A percentile compares a stretch with the other conserved stretches of the same genome.
Evolutionary conservation across 305 asterid species (phyloP).

Genomic region (Solanum aculeatissimum): DNA sequence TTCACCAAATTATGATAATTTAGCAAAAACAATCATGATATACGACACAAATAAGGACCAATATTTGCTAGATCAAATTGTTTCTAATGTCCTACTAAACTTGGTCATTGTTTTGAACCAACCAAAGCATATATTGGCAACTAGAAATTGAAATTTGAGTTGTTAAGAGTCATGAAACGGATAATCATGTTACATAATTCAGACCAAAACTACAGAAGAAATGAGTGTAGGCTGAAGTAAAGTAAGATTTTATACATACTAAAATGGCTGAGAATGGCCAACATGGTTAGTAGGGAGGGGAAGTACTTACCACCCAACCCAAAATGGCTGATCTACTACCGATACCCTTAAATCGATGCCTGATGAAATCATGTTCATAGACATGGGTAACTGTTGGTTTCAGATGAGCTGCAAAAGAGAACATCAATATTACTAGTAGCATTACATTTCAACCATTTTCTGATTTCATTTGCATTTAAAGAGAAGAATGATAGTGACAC

Average conservation of each 20-base stretch:
- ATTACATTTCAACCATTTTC: background rate
- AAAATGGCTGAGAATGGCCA: background rate
- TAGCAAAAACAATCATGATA: background rate
- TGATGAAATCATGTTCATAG: conserved; percentile 77
- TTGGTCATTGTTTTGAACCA: background rate
- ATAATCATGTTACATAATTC: background rate
- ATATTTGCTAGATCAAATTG: background rate
- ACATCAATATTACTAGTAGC: background rate
- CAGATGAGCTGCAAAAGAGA: conserved; percentile 38
- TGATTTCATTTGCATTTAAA: background rate
- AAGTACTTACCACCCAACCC: conserved; percentile 77
- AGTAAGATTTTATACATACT: background rate
- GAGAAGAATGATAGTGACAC: too few relatives aligned
- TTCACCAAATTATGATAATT: background rate
- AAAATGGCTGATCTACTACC: conserved; percentile 38
- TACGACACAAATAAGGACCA: background rate
- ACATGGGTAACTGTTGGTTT: conserved; percentile 58
- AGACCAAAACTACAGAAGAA: background rate
- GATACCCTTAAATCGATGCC: conserved; percentile 62
- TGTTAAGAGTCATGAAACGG: background rate
- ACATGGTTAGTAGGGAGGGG: background rate
- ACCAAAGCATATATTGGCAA: background rate
- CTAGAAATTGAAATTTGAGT: background rate
- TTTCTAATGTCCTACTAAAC: background rate
- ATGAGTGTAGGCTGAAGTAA: background rate